These are phyloP conservation scores for Chondrus crispus DNA, from an alignment of 23 red algal species.

Conservation along the genomic window DNA sequence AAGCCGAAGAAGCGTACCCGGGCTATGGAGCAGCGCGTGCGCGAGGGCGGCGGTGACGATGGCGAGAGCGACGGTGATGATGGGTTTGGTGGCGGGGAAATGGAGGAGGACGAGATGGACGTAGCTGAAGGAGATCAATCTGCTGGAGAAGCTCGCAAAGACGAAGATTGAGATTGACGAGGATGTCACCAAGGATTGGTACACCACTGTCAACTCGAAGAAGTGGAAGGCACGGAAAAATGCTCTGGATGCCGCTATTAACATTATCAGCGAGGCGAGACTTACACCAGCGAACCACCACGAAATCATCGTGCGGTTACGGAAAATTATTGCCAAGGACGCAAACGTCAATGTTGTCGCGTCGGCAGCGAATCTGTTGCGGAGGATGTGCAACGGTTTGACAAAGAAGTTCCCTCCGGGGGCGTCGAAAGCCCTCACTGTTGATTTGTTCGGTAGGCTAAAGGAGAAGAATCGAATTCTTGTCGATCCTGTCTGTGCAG, in stretches of 20 bases:
- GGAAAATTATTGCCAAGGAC: slow-evolving; percentile 80
- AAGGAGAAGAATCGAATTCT: slow-evolving; percentile 84
- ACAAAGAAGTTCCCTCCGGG: slow-evolving; percentile 32
- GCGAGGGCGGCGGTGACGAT: neutral
- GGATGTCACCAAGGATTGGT: slow-evolving; percentile 70
- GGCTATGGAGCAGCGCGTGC: slow-evolving; percentile 61
- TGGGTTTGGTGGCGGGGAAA: slow-evolving; percentile 40
- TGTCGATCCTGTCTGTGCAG: slow-evolving; percentile 54
- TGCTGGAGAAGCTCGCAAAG: slow-evolving; percentile 48
- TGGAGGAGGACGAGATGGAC: slow-evolving; percentile 51
- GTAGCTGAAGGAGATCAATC: slow-evolving; percentile 67
- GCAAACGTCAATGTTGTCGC: slow-evolving; percentile 89
- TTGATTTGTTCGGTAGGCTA: slow-evolving; percentile 65
- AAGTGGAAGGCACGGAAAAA: slow-evolving; percentile 83
- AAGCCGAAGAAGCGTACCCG: slow-evolving; percentile 60
- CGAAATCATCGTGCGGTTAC: slow-evolving; percentile 59
- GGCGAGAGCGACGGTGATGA: slow-evolving; percentile 50
- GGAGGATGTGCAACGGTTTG: slow-evolving; percentile 55
- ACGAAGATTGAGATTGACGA: slow-evolving; percentile 62
- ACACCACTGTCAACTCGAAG: slow-evolving; percentile 62
- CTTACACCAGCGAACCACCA: slow-evolving; percentile 53
- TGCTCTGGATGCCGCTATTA: slow-evolving; percentile 60
- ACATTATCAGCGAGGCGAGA: slow-evolving; percentile 48
- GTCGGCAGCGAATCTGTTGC: slow-evolving; percentile 44
- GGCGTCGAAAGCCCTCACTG: slow-evolving; percentile 40